Base-by-base conservation (phyloP, 257 asterid genomes). In the Buddleja alternifolia region DNA sequence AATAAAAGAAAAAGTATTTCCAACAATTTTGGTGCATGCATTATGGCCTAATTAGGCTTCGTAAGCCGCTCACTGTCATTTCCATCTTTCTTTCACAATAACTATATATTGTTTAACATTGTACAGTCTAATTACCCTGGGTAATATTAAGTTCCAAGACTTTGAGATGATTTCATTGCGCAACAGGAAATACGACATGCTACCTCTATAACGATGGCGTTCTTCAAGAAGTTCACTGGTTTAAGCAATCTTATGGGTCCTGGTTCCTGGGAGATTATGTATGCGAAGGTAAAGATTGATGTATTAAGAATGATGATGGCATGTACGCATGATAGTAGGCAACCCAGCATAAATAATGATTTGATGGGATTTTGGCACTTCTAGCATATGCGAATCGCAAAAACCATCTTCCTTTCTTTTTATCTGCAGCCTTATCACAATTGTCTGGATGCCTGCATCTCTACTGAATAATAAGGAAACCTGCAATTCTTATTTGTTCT, bases 181-280 rank as follows among this genome's bases (percentile, higher is more conserved):
- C 66, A 52, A 60, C 85, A 90, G 99, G 97, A 67, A 81, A 81
- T 64, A 40, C 72, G 6, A 68, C 88, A 14, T 77, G 95, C 70
- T 94, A 88, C 78, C 78, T 87, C 65, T 81, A 56, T 53, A 63
- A 20, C 67, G 80, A 77, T 56, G 92, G 76, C 53, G 77, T 66
- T 73, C 86, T 94, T 79, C 92, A 87, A 57, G 99, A 94, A 71
- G 81, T 94, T 75, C 87, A 94, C 74, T 87, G 90, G 95, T 94
- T 90, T 76, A 91, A 91, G 82, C 96, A 90, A 83, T 70, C 88
- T 61, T 82, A 84, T 70, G 96, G 99, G 50, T 94, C 99, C 32
- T 94, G 99, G 99, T 91, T 94, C 78, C 83, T 91, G 48, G 99
- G 99, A 37, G 97, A 94, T 67, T 91, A 85, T 78, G 93, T 91